phyloP scores from a whole-genome alignment of 306 rosid genomes.

The Mimosa bimucronata region DNA sequence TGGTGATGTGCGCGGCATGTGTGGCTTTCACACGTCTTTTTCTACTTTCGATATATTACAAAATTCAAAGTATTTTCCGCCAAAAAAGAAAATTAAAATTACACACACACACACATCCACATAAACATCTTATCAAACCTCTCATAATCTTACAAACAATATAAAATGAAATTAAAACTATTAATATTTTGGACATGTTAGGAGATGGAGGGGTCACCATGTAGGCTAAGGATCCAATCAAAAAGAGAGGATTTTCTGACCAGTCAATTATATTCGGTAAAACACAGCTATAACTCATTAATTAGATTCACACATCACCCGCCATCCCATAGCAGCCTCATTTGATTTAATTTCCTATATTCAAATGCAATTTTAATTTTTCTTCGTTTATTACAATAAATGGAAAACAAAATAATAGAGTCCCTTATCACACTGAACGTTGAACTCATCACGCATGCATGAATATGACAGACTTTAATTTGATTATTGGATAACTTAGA shows the following conservation, averaged over 20 bases:
- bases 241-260: not conserved
- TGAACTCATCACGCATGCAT: not conserved
- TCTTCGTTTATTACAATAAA: not conserved
- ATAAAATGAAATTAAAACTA: not conserved
- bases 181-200: not conserved
- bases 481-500: not conserved
- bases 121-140: not conserved
- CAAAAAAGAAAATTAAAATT: no score
- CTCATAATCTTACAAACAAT: not conserved
- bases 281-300: not conserved
- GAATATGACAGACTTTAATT: not conserved
- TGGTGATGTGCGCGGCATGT: not conserved
- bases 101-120: not conserved
- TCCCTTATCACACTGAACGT: not conserved
- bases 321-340: not conserved
- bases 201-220: not conserved
- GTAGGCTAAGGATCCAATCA: not conserved
- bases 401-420: not conserved
- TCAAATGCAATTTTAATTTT: not conserved
- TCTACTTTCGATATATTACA: not conserved
- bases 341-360: not conserved
- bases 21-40: not conserved
- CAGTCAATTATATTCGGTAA: not conserved
- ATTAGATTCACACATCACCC: not conserved
- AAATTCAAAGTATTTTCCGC: not conserved